Conservation (phyloP, 2,329 filamentous ascomycete species). For the Penicillium sp. region DNA sequence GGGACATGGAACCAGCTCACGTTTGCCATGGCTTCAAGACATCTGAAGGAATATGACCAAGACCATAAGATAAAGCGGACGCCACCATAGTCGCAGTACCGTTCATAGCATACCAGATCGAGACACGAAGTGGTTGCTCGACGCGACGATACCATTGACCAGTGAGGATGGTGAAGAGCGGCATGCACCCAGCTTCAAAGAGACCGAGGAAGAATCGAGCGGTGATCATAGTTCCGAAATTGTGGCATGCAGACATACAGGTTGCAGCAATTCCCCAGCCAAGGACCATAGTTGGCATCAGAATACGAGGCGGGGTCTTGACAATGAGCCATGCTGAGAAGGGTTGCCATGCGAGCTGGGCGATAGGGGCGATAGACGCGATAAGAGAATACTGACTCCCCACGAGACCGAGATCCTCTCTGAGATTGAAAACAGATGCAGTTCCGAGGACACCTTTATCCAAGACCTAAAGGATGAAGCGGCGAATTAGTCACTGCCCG, state of each 20-base stretch:
- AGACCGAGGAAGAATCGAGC: neutral
- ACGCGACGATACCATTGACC: neutral
- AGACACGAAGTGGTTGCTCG: neutral
- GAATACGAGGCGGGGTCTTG: neutral
- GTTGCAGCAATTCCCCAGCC: neutral
- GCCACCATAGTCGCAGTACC: neutral
- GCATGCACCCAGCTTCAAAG: neutral
- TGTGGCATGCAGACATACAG: neutral
- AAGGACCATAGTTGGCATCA: conserved; percentile 1
- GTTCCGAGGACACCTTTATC: neutral
- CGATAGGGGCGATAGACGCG: neutral
- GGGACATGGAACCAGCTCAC: neutral
- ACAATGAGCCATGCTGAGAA: conserved; percentile 2
- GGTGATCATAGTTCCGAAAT: neutral
- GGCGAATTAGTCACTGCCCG: neutral
- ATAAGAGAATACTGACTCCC: neutral
- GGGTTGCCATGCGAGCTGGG: neutral
- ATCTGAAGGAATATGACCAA: neutral
- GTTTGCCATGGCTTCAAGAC: neutral
- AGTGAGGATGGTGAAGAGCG: neutral
- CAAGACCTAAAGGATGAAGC: neutral
- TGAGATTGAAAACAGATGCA: neutral
- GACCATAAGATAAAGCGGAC: neutral
- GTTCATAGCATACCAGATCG: neutral
- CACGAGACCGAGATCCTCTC: neutral